phyloP scores from a whole-genome alignment of 2,329 filamentous ascomycete genomes.

The Diaporthe velutina region DNA sequence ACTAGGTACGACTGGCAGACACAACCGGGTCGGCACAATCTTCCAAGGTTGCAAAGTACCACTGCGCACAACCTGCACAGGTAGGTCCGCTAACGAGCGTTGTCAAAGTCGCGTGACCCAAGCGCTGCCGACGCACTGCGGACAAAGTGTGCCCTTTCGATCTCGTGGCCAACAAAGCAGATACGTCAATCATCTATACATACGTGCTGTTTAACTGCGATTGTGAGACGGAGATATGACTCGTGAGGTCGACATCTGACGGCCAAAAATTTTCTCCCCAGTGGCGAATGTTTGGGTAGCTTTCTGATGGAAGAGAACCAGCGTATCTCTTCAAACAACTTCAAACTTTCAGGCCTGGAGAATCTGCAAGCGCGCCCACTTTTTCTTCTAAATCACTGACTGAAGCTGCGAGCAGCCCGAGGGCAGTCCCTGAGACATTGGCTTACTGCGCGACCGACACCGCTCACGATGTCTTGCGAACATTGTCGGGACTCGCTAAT shows the following conservation, averaged over 20 bases:
- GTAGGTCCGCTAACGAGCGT: neutral
- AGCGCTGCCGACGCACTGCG: neutral
- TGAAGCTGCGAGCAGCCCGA: neutral
- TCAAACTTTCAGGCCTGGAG: neutral
- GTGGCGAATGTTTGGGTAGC: neutral
- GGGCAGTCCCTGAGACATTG: neutral
- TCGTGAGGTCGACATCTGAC: constrained; percentile 11
- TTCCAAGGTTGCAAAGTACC: too few relatives aligned
- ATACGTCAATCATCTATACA: neutral
- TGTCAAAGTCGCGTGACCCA: neutral
- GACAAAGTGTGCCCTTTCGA: neutral
- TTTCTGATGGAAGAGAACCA: neutral
- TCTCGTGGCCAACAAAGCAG: neutral
- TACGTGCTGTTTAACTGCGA: neutral
- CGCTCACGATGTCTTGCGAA: neutral
- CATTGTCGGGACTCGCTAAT: neutral
- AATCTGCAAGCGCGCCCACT: neutral
- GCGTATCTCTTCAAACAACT: neutral
- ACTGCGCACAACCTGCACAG: neutral
- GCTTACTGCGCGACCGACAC: neutral
- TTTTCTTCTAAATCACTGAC: neutral
- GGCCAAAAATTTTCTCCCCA: neutral
- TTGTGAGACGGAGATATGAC: constrained; percentile 5
- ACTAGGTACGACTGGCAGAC: neutral
- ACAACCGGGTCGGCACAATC: neutral